phyloP scores from a whole-genome alignment of 306 rosid species.

The Vicia villosa region DNA sequence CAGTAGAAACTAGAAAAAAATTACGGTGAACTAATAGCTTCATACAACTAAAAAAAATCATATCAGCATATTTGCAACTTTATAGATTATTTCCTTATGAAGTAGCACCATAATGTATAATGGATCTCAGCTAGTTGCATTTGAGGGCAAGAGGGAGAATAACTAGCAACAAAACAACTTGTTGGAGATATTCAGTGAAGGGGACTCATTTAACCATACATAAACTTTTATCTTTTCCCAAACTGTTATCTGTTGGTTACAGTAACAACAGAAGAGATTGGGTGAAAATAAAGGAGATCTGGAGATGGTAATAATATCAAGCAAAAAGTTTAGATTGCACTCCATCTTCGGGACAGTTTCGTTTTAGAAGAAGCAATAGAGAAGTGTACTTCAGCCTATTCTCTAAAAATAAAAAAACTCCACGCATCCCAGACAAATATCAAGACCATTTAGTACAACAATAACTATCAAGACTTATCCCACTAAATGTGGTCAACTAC shows the following conservation, averaged over 20 bases:
- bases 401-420: slow-evolving; percentile 16
- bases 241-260: neutral
- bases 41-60: neutral
- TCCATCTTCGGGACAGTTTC: neutral
- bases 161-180: slow-evolving; percentile 5
- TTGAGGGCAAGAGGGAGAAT: neutral
- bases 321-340: neutral
- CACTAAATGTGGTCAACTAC: no score
- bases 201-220: neutral
- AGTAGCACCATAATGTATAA: neutral
- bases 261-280: slow-evolving; percentile 7
- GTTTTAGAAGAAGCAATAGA: neutral
- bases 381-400: neutral
- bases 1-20: neutral
- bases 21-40: neutral
- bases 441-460: no score
- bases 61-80: neutral
- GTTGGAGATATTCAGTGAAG: neutral
- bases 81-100: slow-evolving; percentile 4
- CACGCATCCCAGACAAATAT: neutral
- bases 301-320: neutral
- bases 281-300: neutral
- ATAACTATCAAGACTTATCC: no score
- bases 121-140: neutral
- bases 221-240: slow-evolving; percentile 6